These are phyloP conservation scores for Achlya hypogyna DNA, from an alignment of 352 stramenopile species.

Conservation along the genomic window DNA sequence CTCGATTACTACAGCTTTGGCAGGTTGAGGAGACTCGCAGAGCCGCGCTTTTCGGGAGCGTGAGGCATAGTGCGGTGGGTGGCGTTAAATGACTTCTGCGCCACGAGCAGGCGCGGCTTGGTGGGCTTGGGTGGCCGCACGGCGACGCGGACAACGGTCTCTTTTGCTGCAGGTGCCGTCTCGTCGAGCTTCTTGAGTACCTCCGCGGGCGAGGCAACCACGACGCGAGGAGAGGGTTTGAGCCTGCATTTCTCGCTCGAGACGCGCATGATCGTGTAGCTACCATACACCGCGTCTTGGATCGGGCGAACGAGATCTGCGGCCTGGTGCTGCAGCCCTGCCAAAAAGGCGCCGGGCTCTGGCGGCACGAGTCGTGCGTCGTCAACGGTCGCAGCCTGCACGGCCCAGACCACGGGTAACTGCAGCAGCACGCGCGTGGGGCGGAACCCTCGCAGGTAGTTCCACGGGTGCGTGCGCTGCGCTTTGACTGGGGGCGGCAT, in stretches of 20 bases:
- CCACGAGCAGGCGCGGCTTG: neutral
- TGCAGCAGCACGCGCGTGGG: conserved; percentile 26
- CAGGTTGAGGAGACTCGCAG: conserved; percentile 13
- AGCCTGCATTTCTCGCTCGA: conserved; percentile 48
- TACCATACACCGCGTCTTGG: conserved; percentile 62
- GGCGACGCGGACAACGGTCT: neutral
- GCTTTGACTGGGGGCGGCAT: conserved; percentile 25
- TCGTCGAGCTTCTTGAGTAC: neutral
- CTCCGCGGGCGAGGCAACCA: neutral
- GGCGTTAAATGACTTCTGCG: neutral
- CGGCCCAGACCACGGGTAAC: conserved; percentile 52
- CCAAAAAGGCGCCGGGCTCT: conserved; percentile 48
- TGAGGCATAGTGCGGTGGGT: neutral
- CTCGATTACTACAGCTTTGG: conserved; percentile 33
- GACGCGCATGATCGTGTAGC: conserved; percentile 57
- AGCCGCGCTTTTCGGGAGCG: neutral
- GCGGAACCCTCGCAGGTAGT: conserved; percentile 26
- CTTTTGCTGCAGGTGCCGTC: neutral
- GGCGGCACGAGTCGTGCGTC: conserved; percentile 57
- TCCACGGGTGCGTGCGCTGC: conserved; percentile 38
- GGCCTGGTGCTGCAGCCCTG: conserved; percentile 31
- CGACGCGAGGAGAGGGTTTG: conserved; percentile 47
- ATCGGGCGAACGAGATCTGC: conserved; percentile 36
- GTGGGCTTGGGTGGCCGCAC: neutral
- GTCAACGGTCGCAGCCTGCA: conserved; percentile 59